Evolutionary conservation across 176 grass and related monocot species (phyloP), one percentile per base, ranked within the genome.

Genomic region (Pharus latifolius): DNA sequence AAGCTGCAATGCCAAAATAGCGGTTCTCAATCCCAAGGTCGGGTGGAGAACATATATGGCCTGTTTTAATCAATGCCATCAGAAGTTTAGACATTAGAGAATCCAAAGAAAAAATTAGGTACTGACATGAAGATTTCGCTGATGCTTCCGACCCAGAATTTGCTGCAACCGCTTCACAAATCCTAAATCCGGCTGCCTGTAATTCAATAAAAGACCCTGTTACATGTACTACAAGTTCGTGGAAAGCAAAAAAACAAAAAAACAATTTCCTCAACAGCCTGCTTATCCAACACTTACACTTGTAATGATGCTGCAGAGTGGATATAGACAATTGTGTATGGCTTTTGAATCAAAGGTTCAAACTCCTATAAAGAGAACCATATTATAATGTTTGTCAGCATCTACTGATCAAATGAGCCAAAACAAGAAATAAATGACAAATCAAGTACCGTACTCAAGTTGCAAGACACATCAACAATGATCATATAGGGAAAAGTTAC

Each of bases 281-380:
- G 37, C 53, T 73, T 51, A 69, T 70, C 24, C 44, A 86, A 56
- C n/a, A 84, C 87, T 80, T 90, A 98, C 95, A 82, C 65, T 52
- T 98, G 90, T 56, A 98, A 76, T 8, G 84, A 93, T 47, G 95
- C 90, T 29, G 90, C 90, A 33, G 90, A 94, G 55, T 98, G 95
- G 44, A 98, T 81, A 72, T 98, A 93, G 56, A 93, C 90, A 77
- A 98, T 90, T 15, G 87, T 73, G 38, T 91, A 94, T 68, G 95
- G 90, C 84, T 94, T 98, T 74, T 98, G 90, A 73, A 98, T 98
- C 75, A 93, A 83, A 19, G 84, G 84, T 62, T 98, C 95, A 81
- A 98, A 98, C 59, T 98, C 90, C 95, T 98, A 67, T 33, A 72
- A 78, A 72, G n/a, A 46, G 57, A 78, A 50, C 1, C 5, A 63